Base-by-base conservation (phyloP, 495 filamentous ascomycete genomes). In the Talaromyces wortmannii region DNA sequence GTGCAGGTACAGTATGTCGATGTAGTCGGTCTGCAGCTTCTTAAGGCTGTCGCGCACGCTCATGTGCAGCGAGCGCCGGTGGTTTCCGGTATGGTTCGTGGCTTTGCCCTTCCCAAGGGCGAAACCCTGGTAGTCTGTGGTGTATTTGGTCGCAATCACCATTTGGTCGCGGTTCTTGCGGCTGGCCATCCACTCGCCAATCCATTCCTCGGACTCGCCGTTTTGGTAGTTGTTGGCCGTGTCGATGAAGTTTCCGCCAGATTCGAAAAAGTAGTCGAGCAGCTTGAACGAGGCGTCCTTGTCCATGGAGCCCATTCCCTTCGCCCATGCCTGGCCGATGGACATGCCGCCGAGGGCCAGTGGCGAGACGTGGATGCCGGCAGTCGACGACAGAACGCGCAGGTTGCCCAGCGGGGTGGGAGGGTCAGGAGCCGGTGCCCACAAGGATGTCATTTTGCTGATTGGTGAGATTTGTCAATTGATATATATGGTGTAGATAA, bases 111-210 rank as follows among this genome's bases (percentile, higher is more conserved):
- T 70, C 15, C 70, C 73, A 30, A 63, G 36, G 0, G 55, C 60
- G 45, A 70, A 58, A 31, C 36, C 50, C 31, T 60, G 59, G 60
- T 67, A 75, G 33, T 67, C 65, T 3, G 69, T 70, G 1, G 80
- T 81, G 65, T 73, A 84, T 60, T 91, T 94, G 48, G 89, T 92
- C 0, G 88, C 88, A 45, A 92, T 72, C 33, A 92, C 86, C 45
- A 90, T 72, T 55, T 83, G 72, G 63, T 87, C 84, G 0, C 86
- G 74, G 58, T 77, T 79, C 15, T 70, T 62, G 16, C 81, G 75
- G 52, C 62, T 43, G 48, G 71, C 55, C 74, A 83, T 78, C 82
- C 82, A 85, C 56, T 85, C 81, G 17, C 82, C 82, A 17, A 84
- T 57, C 79, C 79, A 83, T 15, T 55, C 56, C 61, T 85, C 82